phyloP scores from a whole-genome alignment of 1,139 yeast species.

The Geotrichum carabidarum region DNA sequence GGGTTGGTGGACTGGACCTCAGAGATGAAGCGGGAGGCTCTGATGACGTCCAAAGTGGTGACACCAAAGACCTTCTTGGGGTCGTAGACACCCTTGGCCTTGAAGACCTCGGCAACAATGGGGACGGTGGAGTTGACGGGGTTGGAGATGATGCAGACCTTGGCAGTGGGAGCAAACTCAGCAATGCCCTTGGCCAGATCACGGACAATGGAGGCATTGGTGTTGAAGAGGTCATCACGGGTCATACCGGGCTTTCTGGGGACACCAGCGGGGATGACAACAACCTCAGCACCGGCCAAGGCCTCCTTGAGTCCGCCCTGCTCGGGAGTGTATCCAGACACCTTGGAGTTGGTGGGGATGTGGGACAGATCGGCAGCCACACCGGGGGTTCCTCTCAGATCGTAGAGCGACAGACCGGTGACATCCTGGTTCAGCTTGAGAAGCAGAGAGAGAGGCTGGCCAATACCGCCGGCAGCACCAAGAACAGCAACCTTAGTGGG shows the following conservation, averaged over 20 bases:
- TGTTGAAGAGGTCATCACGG: constrained; percentile 88
- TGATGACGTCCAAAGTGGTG: constrained; percentile 83
- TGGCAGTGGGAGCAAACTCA: constrained; percentile 65
- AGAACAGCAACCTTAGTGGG: constrained; percentile 39
- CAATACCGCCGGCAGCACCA: constrained; percentile 56
- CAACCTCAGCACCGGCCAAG: constrained; percentile 65
- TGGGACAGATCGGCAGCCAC: constrained; percentile 90
- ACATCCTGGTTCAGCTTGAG: constrained; percentile 61
- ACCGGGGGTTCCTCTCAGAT: constrained; percentile 86
- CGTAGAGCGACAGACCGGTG: constrained; percentile 69
- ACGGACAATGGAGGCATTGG: constrained; percentile 85
- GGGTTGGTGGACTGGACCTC: constrained; percentile 50
- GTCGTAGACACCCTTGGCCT: constrained; percentile 67
- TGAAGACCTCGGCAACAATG: constrained; percentile 79
- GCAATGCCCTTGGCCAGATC: constrained; percentile 80
- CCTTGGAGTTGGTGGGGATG: constrained; percentile 74
- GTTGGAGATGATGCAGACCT: constrained; percentile 76
- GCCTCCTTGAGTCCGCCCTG: constrained; percentile 52
- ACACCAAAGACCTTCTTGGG: constrained; percentile 85
- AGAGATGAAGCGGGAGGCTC: constrained; percentile 78
- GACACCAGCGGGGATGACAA: constrained; percentile 92
- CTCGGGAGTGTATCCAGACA: constrained; percentile 65
- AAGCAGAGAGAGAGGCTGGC: constrained; percentile 86
- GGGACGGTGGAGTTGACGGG: constrained; percentile 97
- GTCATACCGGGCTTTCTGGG: constrained; percentile 99